Evolutionary conservation across 2,329 filamentous ascomycete species (phyloP).

Genomic region (Alternaria metachromatica): DNA sequence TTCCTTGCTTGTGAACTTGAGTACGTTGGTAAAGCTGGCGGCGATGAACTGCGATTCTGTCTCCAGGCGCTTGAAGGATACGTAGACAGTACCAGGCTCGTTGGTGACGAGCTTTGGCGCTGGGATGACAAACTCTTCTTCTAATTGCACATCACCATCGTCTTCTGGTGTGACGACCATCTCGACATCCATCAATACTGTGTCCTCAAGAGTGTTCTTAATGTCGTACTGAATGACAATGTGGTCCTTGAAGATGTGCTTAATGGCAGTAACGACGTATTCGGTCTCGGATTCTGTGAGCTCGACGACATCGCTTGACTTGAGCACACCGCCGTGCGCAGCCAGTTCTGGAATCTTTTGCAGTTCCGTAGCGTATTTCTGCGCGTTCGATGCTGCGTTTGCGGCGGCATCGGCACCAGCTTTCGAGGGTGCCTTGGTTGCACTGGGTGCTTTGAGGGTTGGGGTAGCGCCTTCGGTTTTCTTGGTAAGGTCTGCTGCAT

Average conservation of each 20-base stretch:
- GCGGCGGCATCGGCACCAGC: constrained; percentile 77
- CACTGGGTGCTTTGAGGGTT: constrained; percentile 89
- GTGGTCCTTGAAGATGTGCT: constrained; percentile 98
- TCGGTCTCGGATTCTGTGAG: constrained; percentile 97
- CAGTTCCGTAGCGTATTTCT: constrained; percentile 88
- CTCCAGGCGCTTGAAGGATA: constrained; percentile 84
- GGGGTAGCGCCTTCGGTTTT: constrained; percentile 93
- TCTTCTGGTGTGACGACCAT: constrained; percentile 87
- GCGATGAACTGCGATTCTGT: constrained; percentile 80
- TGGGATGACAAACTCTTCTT: constrained; percentile 92
- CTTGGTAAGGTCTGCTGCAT: constrained; percentile 95
- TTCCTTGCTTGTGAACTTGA: constrained; percentile 98
- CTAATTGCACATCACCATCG: constrained; percentile 72
- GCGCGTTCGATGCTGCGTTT: constrained; percentile 77
- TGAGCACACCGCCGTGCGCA: constrained; percentile 87
- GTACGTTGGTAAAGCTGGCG: constrained; percentile 84
- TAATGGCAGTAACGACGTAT: constrained; percentile 91
- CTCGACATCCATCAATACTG: constrained; percentile 53
- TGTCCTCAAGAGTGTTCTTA: constrained; percentile 94
- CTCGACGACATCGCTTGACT: constrained; percentile 84
- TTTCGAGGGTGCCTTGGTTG: constrained; percentile 74
- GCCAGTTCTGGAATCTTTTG: constrained; percentile 89
- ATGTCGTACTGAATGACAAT: constrained; percentile 95
- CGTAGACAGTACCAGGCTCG: constrained; percentile 91
- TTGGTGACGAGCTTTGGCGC: constrained; percentile 82